Conservation (phyloP, 2,329 filamentous ascomycete species). For the Pseudogymnoascus sp. region DNA sequence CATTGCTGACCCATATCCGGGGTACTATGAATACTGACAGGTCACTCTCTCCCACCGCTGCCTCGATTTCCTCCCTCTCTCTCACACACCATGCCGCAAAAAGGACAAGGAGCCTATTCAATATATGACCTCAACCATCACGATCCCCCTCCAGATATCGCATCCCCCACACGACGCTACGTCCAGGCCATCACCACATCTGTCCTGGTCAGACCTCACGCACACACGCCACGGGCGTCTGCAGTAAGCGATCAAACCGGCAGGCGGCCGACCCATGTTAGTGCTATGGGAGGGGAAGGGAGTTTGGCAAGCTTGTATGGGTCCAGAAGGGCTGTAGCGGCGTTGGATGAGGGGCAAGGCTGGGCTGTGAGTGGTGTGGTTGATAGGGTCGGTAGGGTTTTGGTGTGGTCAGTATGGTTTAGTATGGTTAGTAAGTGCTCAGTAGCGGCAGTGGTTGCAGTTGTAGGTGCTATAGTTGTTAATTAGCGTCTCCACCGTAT, state of each 20-base stretch:
- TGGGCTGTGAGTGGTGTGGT: neutral
- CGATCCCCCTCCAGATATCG: neutral
- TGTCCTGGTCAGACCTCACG: neutral
- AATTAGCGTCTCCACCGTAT: neutral
- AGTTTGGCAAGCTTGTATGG: constrained; percentile 4
- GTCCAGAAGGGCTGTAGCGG: neutral
- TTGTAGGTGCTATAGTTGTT: too few relatives aligned
- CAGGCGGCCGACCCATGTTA: constrained; percentile 4
- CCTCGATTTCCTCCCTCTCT: neutral
- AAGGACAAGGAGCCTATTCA: neutral
- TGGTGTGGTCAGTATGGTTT: too few relatives aligned
- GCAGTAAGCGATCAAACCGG: constrained; percentile 7
- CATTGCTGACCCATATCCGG: neutral
- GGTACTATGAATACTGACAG: neutral
- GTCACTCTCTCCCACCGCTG: neutral
- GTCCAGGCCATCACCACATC: neutral
- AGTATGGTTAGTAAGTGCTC: neutral
- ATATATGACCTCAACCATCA: neutral
- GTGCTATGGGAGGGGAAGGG: neutral
- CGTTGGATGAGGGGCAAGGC: neutral
- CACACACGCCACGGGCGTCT: neutral
- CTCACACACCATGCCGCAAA: neutral
- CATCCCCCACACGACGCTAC: constrained; percentile 5
- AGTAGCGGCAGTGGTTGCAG: neutral
- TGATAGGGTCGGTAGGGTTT: neutral